phyloP scores from a whole-genome alignment of 1,284 basidiomycete species.

The Ustilago loliicola region DNA sequence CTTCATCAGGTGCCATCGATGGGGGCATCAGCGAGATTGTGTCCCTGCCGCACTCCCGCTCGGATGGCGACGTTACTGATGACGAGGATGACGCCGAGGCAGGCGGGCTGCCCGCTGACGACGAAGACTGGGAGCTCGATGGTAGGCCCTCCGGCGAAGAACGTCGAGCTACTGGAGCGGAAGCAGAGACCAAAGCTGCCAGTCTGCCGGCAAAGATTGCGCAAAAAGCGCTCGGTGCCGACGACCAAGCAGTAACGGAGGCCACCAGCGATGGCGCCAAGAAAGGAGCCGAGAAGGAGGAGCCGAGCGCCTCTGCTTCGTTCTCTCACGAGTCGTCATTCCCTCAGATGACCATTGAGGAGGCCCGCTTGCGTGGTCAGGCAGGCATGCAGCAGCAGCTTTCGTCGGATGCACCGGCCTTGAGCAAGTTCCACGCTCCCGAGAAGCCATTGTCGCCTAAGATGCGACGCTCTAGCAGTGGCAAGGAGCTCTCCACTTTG shows the following conservation, averaged over 20 bases:
- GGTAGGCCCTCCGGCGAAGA: conserved; percentile 38
- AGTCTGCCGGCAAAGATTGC: conserved; percentile 27
- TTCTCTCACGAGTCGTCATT: conserved; percentile 27
- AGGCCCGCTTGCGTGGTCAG: conserved; percentile 54
- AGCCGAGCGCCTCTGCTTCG: conserved; percentile 11
- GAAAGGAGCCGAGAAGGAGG: conserved; percentile 20
- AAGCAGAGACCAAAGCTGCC: conserved; percentile 20
- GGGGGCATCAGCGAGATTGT: conserved; percentile 51
- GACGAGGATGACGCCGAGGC: conserved; percentile 38
- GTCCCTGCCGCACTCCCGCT: conserved; percentile 36
- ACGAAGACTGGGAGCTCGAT: conserved; percentile 56
- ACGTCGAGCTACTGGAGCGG: conserved; percentile 16
- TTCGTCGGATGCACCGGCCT: conserved; percentile 50
- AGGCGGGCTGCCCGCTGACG: conserved; percentile 26
- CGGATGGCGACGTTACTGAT: conserved; percentile 40
- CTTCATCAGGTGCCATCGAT: conserved; percentile 25
- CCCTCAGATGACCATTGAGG: conserved; percentile 59
- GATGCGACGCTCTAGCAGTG: conserved; percentile 53
- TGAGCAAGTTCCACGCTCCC: conserved; percentile 59
- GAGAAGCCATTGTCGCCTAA: conserved; percentile 55
- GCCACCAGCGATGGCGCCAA: conserved; percentile 26
- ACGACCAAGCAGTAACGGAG: conserved; percentile 46
- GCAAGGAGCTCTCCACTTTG: conserved; percentile 43
- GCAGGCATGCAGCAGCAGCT: conserved; percentile 60
- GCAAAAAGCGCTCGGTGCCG: conserved; percentile 38